These are phyloP conservation scores for Blastocystis sp. DNA, from an alignment of 352 stramenopile genomes.

Conservation along the genomic window DNA sequence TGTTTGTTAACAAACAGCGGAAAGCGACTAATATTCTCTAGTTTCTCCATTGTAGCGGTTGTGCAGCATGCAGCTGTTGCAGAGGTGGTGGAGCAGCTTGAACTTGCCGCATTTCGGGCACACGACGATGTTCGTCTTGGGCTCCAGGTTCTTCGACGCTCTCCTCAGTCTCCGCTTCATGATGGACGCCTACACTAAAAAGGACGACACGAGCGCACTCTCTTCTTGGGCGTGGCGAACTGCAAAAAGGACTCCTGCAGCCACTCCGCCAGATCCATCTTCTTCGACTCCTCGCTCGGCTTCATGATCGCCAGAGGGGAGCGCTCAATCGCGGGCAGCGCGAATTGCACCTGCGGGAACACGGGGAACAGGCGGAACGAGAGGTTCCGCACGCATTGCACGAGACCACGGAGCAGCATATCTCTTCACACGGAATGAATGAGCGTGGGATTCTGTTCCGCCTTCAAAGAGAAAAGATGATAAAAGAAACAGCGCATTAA, in stretches of 20 bases:
- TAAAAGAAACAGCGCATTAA: constrained; percentile 6
- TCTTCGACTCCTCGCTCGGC: not conserved
- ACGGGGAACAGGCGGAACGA: constrained; percentile 52
- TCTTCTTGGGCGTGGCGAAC: constrained; percentile 63
- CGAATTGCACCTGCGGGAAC: constrained; percentile 54
- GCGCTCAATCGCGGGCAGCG: constrained; percentile 6
- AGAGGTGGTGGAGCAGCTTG: constrained; percentile 62
- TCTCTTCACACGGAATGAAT: not conserved
- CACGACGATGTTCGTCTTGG: constrained; percentile 57
- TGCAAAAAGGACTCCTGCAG: constrained; percentile 41
- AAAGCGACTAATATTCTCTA: constrained; percentile 67
- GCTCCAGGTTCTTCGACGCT: constrained; percentile 51
- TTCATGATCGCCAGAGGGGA: constrained; percentile 40
- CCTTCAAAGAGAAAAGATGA: constrained; percentile 2
- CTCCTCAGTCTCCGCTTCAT: constrained; percentile 23
- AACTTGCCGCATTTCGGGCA: constrained; percentile 69
- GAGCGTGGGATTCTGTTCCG: not conserved
- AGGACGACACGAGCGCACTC: constrained; percentile 11
- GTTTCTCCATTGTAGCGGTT: constrained; percentile 61
- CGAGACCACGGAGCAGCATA: constrained; percentile 38
- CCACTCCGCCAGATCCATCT: constrained; percentile 34
- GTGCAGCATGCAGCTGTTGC: constrained; percentile 66
- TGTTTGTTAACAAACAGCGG: constrained; percentile 60
- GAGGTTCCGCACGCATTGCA: constrained; percentile 6
- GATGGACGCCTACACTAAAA: constrained; percentile 25